These are phyloP conservation scores for Hortiboletus flavorubellus DNA, from an alignment of 768 basidiomycete species.

Conservation along the genomic window DNA sequence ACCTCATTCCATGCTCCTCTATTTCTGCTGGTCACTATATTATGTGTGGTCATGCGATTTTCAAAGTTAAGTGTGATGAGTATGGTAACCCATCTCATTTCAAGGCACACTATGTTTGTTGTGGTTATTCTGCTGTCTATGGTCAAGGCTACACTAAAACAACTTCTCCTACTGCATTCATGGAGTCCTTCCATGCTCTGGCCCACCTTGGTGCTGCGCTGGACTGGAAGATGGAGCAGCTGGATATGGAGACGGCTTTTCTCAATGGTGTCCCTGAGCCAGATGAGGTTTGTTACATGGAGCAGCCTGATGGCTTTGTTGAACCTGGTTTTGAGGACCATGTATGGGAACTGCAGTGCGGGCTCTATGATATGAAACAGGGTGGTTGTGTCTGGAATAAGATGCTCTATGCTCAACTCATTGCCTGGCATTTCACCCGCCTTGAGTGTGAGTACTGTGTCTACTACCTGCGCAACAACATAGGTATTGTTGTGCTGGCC, in stretches of 20 bases:
- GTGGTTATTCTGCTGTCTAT: not conserved
- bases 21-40: not conserved
- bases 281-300: not conserved
- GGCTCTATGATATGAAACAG: slow-evolving; percentile 32
- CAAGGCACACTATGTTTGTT: not conserved
- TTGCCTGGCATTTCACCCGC: too few relatives aligned
- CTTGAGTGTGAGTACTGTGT: too few relatives aligned
- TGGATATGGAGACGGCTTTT: not conserved
- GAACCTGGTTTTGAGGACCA: not conserved
- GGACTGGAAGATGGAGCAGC: not conserved
- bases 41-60: not conserved
- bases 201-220: not conserved
- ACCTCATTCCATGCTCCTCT: not conserved
- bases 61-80: not conserved
- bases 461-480: too few relatives aligned
- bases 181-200: not conserved
- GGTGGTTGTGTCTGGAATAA: too few relatives aligned
- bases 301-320: not conserved
- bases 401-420: too few relatives aligned
- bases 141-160: not conserved
- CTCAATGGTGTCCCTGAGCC: not conserved
- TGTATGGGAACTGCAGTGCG: not conserved
- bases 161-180: not conserved
- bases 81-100: not conserved
- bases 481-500: slow-evolving; percentile 24